A percentile compares a stretch with the other conserved stretches of the same genome.
phyloP scores from a whole-genome alignment of 2,329 filamentous ascomycete species.

The Cladosporium phlei region DNA sequence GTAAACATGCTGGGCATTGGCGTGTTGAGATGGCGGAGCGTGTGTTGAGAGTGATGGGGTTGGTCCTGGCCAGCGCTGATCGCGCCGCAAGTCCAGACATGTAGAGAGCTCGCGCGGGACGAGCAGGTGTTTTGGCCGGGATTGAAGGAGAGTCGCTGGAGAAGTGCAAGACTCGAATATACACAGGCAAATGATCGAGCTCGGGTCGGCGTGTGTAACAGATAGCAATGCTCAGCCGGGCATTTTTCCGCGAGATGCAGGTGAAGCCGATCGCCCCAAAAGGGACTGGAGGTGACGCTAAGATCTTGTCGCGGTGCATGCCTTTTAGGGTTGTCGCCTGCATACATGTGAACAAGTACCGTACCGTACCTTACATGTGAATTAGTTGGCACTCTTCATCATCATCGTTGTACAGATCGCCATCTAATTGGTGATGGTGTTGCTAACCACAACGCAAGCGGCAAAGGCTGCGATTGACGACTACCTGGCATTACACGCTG shows the following conservation, averaged over 20 bases:
- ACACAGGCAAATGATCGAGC: too few species aligned
- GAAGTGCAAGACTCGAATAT: too few species aligned
- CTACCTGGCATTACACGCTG: conserved; percentile 18
- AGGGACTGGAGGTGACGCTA: not conserved
- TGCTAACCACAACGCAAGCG: conserved; percentile 68
- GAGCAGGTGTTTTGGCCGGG: too few species aligned
- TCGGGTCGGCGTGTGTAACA: too few species aligned
- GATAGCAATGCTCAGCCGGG: conserved; percentile 9
- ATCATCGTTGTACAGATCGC: too few species aligned
- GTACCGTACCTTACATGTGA: not conserved
- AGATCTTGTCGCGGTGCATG: not conserved
- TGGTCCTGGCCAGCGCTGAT: conserved; percentile 31
- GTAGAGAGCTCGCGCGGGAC: too few species aligned
- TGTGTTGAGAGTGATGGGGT: conserved; percentile 18
- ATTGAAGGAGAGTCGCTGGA: not conserved
- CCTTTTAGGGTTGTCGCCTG: not conserved
- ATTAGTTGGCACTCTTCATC: too few species aligned
- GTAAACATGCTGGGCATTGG: conserved; percentile 31
- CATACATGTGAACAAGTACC: not conserved
- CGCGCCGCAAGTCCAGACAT: conserved; percentile 32
- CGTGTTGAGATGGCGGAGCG: conserved; percentile 3
- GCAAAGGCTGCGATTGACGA: conserved; percentile 59
- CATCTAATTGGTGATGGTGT: conserved; percentile 55
- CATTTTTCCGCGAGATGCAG: conserved; percentile 10
- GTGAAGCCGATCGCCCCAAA: conserved; percentile 8